A percentile compares a stretch with the other conserved stretches of the same genome.
Conservation (phyloP, 306 rosid species). For the Vicia villosa region DNA sequence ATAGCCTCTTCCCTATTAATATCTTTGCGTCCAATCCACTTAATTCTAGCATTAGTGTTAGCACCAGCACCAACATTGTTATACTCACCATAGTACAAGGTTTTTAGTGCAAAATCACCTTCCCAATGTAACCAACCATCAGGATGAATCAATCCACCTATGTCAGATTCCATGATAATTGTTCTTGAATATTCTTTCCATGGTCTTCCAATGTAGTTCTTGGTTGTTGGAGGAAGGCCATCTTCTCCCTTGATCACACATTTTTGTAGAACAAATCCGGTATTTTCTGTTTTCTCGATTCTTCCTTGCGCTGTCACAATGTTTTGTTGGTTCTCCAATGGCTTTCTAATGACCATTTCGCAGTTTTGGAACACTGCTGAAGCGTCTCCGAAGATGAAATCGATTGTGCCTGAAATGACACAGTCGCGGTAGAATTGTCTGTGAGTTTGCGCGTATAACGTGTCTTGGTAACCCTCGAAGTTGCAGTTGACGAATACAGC, state of each 20-base stretch:
- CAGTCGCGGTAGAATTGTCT: constrained; percentile 75
- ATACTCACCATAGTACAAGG: constrained; percentile 69
- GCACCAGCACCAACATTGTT: constrained; percentile 73
- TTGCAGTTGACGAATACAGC: constrained; percentile 58
- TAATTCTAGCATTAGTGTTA: constrained; percentile 51
- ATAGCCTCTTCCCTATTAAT: constrained; percentile 56
- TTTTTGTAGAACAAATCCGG: constrained; percentile 66
- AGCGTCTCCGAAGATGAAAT: constrained; percentile 83
- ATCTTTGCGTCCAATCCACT: constrained; percentile 60
- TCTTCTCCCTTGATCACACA: constrained; percentile 53
- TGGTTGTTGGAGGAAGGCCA: constrained; percentile 25
- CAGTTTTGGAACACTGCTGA: constrained; percentile 70
- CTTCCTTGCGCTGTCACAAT: constrained; percentile 75
- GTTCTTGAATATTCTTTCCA: constrained; percentile 76
- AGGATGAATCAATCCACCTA: constrained; percentile 54
- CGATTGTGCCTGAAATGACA: constrained; percentile 64
- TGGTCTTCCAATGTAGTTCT: constrained; percentile 80
- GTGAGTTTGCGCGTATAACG: constrained; percentile 67
- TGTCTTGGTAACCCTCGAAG: constrained; percentile 82
- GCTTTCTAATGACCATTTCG: constrained; percentile 50
- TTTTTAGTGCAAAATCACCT: constrained; percentile 65
- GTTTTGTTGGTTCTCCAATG: constrained; percentile 58
- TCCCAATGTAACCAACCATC: constrained; percentile 76
- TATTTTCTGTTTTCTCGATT: constrained; percentile 43
- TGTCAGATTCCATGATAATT: constrained; percentile 66